phyloP scores from a whole-genome alignment of 306 rosid species.

The Cucumis melo region DNA sequence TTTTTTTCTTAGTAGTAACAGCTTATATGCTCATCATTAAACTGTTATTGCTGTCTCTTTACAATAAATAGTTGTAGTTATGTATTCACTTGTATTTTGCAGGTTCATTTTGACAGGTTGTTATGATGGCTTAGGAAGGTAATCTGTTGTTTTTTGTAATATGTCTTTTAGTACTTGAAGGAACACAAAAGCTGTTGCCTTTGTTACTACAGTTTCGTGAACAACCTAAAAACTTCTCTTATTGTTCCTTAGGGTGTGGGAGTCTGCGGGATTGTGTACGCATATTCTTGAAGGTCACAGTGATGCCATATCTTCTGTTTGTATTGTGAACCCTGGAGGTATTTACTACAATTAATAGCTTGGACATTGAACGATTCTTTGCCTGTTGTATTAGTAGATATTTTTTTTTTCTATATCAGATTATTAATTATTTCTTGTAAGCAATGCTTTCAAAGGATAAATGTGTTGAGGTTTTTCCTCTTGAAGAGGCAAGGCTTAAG shows the following conservation, averaged over 20 bases:
- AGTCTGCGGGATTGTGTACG: slow-evolving; percentile 54
- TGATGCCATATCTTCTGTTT: slow-evolving; percentile 55
- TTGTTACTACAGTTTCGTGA: neutral
- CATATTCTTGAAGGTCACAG: slow-evolving; percentile 77
- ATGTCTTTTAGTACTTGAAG: neutral
- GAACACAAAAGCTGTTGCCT: neutral
- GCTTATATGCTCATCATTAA: neutral
- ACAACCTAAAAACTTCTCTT: neutral
- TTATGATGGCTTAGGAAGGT: slow-evolving; percentile 88
- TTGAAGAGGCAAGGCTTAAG: too few relatives aligned
- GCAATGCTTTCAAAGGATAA: neutral
- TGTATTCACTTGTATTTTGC: slow-evolving; percentile 17
- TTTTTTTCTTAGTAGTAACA: neutral
- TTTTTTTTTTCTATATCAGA: neutral
- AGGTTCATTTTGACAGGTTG: slow-evolving; percentile 95
- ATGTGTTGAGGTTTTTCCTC: too few relatives aligned
- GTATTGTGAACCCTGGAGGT: slow-evolving; percentile 54
- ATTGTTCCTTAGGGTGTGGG: slow-evolving; percentile 54
- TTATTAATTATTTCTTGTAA: neutral
- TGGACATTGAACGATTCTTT: neutral
- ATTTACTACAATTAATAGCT: neutral
- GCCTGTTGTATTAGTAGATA: neutral
- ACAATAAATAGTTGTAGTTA: neutral
- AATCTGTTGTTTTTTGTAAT: slow-evolving; percentile 1
- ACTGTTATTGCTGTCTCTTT: neutral